Evolutionary conservation across 164 flowering plant genomes (phyloP).

Genomic region (Magnolia officinalis): DNA sequence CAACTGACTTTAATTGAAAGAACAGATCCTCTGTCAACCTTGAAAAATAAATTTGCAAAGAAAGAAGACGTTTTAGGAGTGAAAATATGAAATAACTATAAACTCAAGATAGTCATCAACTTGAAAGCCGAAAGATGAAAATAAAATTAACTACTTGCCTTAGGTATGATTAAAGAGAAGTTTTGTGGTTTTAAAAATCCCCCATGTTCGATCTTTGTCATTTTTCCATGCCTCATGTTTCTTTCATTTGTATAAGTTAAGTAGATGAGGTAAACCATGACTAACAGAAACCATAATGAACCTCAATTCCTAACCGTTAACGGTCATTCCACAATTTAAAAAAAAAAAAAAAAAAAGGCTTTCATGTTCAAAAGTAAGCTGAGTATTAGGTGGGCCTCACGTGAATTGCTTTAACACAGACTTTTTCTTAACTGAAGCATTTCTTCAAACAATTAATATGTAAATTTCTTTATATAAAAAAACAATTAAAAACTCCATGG

Average conservation of each 20-base stretch:
- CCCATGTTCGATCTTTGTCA: conserved; percentile 37
- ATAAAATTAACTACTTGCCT: conserved; percentile 32
- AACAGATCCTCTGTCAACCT: conserved; percentile 87
- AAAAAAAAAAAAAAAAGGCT: too few species aligned
- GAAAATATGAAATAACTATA: too few species aligned
- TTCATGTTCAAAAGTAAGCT: too few species aligned
- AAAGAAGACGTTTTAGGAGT: not conserved
- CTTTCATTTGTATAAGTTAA: conserved; percentile 37
- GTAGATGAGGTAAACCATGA: conserved; percentile 16
- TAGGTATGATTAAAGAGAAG: conserved; percentile 63
- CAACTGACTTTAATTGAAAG: conserved; percentile 64
- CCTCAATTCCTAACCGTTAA: too few species aligned
- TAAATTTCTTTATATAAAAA: too few species aligned
- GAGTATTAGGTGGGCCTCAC: too few species aligned
- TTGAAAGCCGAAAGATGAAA: not conserved
- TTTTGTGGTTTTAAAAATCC: conserved; percentile 58
- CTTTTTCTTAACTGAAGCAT: too few species aligned
- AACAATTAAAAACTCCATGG: too few species aligned
- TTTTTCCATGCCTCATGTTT: conserved; percentile 27
- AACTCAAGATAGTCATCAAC: not conserved
- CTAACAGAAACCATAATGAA: too few species aligned
- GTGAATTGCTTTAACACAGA: too few species aligned
- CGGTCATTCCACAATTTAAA: too few species aligned
- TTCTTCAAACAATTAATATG: too few species aligned
- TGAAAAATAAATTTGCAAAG: conserved; percentile 6